Evolutionary conservation across 2,329 filamentous ascomycete genomes (phyloP).

Genomic region (Exserohilum rostratum): DNA sequence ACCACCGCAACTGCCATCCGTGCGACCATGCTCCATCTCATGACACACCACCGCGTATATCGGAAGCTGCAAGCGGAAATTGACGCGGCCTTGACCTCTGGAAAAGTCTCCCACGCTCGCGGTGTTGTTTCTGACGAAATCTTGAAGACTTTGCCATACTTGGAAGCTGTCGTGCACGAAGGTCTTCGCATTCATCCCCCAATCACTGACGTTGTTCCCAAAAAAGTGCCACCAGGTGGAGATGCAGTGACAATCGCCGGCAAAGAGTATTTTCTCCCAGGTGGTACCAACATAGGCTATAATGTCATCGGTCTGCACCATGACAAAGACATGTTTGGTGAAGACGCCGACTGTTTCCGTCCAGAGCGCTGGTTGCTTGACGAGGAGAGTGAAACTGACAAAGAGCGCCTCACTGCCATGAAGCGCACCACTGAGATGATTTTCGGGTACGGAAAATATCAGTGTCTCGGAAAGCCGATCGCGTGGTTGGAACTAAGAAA

Average conservation of each 20-base stretch:
- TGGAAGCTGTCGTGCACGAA: conserved; percentile 56
- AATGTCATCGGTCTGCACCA: conserved; percentile 27
- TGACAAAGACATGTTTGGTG: too few species aligned
- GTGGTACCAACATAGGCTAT: conserved; percentile 36
- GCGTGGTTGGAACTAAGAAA: conserved; percentile 45
- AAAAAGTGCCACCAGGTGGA: conserved; percentile 34
- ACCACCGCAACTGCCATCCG: too few species aligned
- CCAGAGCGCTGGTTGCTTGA: conserved; percentile 56
- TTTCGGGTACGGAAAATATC: conserved; percentile 42
- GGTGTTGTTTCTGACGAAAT: conserved; percentile 55
- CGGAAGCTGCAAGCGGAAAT: too few species aligned
- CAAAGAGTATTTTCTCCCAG: conserved; percentile 31
- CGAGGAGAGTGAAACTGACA: conserved; percentile 9
- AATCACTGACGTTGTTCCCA: conserved; percentile 33
- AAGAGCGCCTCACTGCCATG: conserved; percentile 27
- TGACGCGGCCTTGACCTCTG: too few species aligned
- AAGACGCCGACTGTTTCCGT: conserved; percentile 53
- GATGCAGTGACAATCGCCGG: conserved; percentile 31
- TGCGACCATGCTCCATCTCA: too few species aligned
- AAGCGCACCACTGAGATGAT: conserved; percentile 35
- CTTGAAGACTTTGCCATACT: conserved; percentile 48
- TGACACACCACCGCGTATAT: too few species aligned
- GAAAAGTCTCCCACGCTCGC: too few species aligned
- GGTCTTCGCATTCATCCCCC: conserved; percentile 50
- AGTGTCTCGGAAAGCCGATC: conserved; percentile 40